Conservation (phyloP, 805 yeast genomes). For the Tetrapisispora pingtungensis region DNA sequence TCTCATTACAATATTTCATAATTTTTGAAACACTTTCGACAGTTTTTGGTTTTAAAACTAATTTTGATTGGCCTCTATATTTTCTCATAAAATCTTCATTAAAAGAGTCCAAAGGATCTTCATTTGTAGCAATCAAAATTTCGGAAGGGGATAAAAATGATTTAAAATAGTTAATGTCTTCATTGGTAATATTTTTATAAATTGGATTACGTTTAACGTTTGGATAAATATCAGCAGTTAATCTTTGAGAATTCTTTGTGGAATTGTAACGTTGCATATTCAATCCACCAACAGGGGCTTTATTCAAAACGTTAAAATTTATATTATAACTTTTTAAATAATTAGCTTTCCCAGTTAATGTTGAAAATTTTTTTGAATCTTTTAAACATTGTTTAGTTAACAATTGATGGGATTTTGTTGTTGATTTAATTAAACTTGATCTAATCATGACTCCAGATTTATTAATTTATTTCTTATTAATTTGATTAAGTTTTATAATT, state of each 20-base stretch:
- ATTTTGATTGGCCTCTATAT: slow-evolving; percentile 74
- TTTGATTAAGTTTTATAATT: too few species aligned
- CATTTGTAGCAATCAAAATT: slow-evolving; percentile 37
- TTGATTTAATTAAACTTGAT: neutral
- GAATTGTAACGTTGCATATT: slow-evolving; percentile 7
- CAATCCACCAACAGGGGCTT: neutral
- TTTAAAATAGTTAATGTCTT: slow-evolving; percentile 54
- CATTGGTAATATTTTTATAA: slow-evolving; percentile 42
- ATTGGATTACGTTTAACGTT: slow-evolving; percentile 40
- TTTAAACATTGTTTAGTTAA: neutral
- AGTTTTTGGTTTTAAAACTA: slow-evolving; percentile 75
- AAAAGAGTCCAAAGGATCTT: slow-evolving; percentile 55
- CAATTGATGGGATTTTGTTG: neutral
- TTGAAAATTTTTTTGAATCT: neutral
- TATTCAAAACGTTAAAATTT: too few species aligned
- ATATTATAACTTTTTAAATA: neutral
- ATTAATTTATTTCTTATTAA: too few species aligned
- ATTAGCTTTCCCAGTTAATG: neutral
- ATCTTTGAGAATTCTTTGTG: slow-evolving; percentile 20
- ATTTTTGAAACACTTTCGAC: slow-evolving; percentile 70
- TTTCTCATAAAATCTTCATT: slow-evolving; percentile 95
- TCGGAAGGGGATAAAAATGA: slow-evolving; percentile 44
- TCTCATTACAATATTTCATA: slow-evolving; percentile 68
- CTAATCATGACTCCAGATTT: neutral
- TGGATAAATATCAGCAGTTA: slow-evolving; percentile 67